These are phyloP conservation scores for Phytophthora megakarya DNA, from an alignment of 352 stramenopile species.

Conservation along the genomic window DNA sequence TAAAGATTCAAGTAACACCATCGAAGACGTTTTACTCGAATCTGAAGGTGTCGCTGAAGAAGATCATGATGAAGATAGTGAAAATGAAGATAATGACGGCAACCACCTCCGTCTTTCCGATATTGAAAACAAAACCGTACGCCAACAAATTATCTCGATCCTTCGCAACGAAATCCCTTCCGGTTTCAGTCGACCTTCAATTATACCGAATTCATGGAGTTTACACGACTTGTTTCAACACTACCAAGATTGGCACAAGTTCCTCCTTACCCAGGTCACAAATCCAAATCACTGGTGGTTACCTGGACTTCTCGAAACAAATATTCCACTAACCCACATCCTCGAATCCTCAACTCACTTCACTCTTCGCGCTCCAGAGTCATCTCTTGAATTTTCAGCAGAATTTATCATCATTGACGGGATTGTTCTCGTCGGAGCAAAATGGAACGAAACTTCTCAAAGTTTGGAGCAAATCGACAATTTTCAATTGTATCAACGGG, in stretches of 20 bases:
- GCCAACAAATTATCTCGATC: constrained; percentile 19
- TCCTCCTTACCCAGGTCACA: not conserved
- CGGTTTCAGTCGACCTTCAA: not conserved
- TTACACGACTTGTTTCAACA: constrained; percentile 35
- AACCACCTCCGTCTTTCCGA: constrained; percentile 9
- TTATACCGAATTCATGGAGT: constrained; percentile 13
- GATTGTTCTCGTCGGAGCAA: constrained; percentile 37
- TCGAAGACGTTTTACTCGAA: not conserved
- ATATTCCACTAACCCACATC: constrained; percentile 9
- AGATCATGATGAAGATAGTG: constrained; percentile 3
- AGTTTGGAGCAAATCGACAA: constrained; percentile 3
- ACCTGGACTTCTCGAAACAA: constrained; percentile 15
- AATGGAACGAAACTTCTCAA: constrained; percentile 33
- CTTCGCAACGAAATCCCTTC: constrained; percentile 29
- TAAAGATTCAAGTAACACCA: not conserved
- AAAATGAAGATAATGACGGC: constrained; percentile 5
- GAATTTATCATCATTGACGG: constrained; percentile 37
- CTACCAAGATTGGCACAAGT: constrained; percentile 28
- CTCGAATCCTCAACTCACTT: constrained; percentile 4
- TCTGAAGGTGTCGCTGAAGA: not conserved
- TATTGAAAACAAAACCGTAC: constrained; percentile 15
- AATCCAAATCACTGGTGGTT: constrained; percentile 19
- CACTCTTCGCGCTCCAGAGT: constrained; percentile 16
- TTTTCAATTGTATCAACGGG: constrained; percentile 14
- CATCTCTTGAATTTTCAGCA: not conserved